phyloP scores from a whole-genome alignment of 2,329 filamentous ascomycete genomes.

The Colletotrichum sp. region DNA sequence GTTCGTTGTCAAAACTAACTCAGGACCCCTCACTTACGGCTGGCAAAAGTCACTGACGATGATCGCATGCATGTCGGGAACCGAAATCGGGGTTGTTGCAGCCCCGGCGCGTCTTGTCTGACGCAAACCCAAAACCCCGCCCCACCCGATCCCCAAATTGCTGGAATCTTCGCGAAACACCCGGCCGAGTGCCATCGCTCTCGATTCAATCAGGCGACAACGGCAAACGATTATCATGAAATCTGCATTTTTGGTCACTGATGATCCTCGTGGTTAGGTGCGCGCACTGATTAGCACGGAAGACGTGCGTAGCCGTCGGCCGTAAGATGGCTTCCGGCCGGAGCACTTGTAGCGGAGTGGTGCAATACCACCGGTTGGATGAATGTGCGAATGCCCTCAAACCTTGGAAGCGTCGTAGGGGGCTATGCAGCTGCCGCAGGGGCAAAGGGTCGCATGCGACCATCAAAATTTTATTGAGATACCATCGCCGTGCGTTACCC shows the following conservation, averaged over 20 bases:
- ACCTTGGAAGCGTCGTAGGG: neutral
- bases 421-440: neutral
- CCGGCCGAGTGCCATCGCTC: neutral
- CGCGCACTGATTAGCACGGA: neutral
- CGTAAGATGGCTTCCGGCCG: neutral
- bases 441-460: neutral
- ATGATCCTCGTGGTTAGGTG: neutral
- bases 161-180: conserved; percentile 16
- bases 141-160: neutral
- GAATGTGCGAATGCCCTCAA: conserved; percentile 1
- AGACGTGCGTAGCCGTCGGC: neutral
- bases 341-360: neutral
- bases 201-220: neutral
- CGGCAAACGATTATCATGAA: neutral
- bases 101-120: neutral
- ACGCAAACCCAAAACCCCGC: neutral
- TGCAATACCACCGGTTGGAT: neutral
- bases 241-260: neutral
- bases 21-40: neutral
- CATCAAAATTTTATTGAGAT: neutral
- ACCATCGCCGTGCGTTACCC: neutral
- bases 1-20: conserved; percentile 14
- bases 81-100: neutral
- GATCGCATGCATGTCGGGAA: neutral
- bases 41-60: neutral